Evolutionary conservation across 2,329 filamentous ascomycete species (phyloP).

Genomic region (Colletotrichum theobromicola): DNA sequence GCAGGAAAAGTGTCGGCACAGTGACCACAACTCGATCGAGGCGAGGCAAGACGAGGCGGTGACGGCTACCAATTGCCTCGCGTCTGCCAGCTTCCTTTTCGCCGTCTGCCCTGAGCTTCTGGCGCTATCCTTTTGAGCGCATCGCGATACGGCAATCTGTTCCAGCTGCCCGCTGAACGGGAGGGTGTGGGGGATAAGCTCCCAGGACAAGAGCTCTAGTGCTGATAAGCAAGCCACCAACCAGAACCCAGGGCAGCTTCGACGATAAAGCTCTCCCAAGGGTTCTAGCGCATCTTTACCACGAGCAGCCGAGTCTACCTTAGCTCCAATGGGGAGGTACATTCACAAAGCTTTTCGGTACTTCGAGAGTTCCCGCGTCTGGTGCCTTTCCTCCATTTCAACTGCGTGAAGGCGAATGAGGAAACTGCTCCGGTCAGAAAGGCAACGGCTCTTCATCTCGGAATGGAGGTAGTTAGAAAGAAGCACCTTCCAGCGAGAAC

Average conservation of each 20-base stretch:
- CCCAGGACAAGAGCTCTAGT: conserved; percentile 5
- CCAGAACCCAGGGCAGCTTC: not conserved
- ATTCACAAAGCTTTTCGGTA: not conserved
- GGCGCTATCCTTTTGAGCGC: not conserved
- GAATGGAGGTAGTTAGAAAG: not conserved
- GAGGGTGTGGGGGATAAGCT: conserved; percentile 19
- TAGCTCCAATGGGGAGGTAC: not conserved
- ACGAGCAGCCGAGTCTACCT: not conserved
- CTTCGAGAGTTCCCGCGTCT: not conserved
- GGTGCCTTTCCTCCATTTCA: not conserved
- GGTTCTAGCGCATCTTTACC: conserved; percentile 4
- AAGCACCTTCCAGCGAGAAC: not conserved
- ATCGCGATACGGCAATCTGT: not conserved
- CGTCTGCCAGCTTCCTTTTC: not conserved
- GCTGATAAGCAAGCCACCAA: conserved; percentile 13
- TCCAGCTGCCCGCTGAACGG: not conserved
- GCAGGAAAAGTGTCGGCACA: not conserved
- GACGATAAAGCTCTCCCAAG: conserved; percentile 16
- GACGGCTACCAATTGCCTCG: not conserved
- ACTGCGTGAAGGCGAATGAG: not conserved
- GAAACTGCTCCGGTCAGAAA: not conserved
- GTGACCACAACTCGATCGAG: not conserved
- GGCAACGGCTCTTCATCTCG: not conserved
- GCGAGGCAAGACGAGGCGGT: not conserved
- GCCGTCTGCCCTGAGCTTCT: not conserved